Evolutionary conservation across 768 basidiomycete genomes (phyloP).

Genomic region (Phanerochaete carnosa): DNA sequence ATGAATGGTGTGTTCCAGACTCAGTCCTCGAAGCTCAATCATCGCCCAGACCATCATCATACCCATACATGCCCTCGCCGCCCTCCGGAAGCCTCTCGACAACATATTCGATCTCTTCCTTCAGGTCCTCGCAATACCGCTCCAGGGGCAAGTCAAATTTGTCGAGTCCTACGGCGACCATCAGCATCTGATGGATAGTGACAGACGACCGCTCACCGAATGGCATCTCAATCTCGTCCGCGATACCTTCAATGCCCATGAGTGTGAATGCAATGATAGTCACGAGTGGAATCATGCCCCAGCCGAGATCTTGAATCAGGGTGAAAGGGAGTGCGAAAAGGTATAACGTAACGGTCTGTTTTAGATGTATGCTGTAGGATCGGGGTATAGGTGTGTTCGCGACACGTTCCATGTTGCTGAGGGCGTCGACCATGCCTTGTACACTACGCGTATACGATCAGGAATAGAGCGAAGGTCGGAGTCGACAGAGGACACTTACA

Average conservation of each 20-base stretch:
- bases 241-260: constrained; percentile 95
- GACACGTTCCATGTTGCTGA: constrained; percentile 86
- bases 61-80: constrained; percentile 67
- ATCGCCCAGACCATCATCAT: constrained; percentile 80
- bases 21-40: constrained; percentile 43
- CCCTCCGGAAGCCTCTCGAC: constrained; percentile 70
- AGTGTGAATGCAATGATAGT: constrained; percentile 88
- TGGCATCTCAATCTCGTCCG: constrained; percentile 93
- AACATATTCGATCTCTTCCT: constrained; percentile 81
- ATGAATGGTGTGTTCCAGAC: background rate
- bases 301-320: constrained; percentile 77
- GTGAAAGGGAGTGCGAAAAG: constrained; percentile 89
- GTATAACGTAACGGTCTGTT: constrained; percentile 93
- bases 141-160: constrained; percentile 74
- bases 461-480: background rate
- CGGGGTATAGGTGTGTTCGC: constrained; percentile 83
- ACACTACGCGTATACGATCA: constrained; percentile 39
- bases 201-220: constrained; percentile 55
- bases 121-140: constrained; percentile 81
- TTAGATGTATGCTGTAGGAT: constrained; percentile 85
- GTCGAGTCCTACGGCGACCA: constrained; percentile 31
- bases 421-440: constrained; percentile 79
- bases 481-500: constrained; percentile 39
- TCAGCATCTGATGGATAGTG: background rate
- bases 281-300: constrained; percentile 81